Evolutionary conservation across 1,284 basidiomycete species (phyloP).

Genomic region (Irpex sp.): DNA sequence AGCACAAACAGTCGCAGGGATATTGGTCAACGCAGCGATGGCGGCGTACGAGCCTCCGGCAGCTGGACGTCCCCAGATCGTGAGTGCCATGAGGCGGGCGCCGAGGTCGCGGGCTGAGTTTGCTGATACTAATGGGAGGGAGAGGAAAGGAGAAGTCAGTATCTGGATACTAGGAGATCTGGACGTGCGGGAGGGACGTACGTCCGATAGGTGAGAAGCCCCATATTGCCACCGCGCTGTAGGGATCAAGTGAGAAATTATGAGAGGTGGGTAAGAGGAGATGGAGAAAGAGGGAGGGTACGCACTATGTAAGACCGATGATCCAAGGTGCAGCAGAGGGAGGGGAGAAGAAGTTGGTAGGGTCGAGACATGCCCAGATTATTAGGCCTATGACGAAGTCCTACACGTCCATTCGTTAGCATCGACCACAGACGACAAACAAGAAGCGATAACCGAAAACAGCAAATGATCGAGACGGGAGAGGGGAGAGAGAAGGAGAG

Average conservation of each 20-base stretch:
- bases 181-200: no score
- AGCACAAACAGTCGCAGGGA: constrained; percentile 52
- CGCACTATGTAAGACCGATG: constrained; percentile 52
- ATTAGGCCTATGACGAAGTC: constrained; percentile 59
- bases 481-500: no score
- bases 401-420: constrained; percentile 26
- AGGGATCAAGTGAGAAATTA: neutral
- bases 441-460: no score
- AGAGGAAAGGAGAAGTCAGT: no score
- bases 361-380: constrained; percentile 56
- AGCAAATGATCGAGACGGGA: no score
- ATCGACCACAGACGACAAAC: no score
- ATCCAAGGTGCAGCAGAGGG: constrained; percentile 47
- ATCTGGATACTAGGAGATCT: no score
- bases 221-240: constrained; percentile 52
- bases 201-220: constrained; percentile 35
- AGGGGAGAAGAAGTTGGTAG: constrained; percentile 54
- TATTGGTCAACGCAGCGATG: constrained; percentile 59
- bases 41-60: constrained; percentile 60
- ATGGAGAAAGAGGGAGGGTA: neutral
- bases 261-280: constrained; percentile 8
- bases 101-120: constrained; percentile 67
- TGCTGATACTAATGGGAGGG: constrained; percentile 36
- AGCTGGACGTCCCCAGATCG: constrained; percentile 53
- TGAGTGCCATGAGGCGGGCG: constrained; percentile 49